Conservation (phyloP, 441 rosid species). For the Populus trichocarpa region DNA sequence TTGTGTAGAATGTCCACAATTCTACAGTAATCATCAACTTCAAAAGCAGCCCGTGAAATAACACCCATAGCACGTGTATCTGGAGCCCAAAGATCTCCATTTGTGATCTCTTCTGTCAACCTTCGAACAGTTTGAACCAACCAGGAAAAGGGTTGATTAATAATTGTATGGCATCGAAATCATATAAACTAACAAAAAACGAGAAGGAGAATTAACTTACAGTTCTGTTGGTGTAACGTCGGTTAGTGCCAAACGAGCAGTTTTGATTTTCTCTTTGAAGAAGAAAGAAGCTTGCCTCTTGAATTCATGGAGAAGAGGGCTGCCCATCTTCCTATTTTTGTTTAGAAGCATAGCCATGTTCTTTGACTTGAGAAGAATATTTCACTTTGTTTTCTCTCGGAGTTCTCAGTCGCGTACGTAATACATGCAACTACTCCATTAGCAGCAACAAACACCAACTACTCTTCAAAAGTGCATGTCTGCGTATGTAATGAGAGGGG, state of each 20-base stretch:
- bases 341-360: conserved; percentile 7
- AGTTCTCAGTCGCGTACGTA: conserved; percentile 15
- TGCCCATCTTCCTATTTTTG: conserved; percentile 30
- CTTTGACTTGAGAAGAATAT: not conserved
- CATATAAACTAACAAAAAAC: not conserved
- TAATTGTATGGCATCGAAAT: not conserved
- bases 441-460: conserved; percentile 21
- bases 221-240: conserved; percentile 67
- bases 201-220: conserved; percentile 30
- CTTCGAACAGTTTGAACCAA: conserved; percentile 23
- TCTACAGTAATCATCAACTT: conserved; percentile 80
- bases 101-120: conserved; percentile 69
- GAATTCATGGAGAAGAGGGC: conserved; percentile 44
- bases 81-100: conserved; percentile 43
- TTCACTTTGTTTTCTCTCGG: not conserved
- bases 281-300: conserved; percentile 80
- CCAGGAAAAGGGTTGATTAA: not conserved
- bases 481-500: conserved; percentile 18
- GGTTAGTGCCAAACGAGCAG: conserved; percentile 63
- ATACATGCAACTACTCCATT: conserved; percentile 41
- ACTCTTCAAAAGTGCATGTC: conserved; percentile 15
- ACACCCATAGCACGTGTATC: conserved; percentile 47
- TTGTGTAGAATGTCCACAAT: conserved; percentile 62
- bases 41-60: conserved; percentile 74
- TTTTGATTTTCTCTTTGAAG: conserved; percentile 71